These are phyloP conservation scores for Gillenia trifoliata DNA, from an alignment of 306 rosid genomes.

Conservation along the genomic window DNA sequence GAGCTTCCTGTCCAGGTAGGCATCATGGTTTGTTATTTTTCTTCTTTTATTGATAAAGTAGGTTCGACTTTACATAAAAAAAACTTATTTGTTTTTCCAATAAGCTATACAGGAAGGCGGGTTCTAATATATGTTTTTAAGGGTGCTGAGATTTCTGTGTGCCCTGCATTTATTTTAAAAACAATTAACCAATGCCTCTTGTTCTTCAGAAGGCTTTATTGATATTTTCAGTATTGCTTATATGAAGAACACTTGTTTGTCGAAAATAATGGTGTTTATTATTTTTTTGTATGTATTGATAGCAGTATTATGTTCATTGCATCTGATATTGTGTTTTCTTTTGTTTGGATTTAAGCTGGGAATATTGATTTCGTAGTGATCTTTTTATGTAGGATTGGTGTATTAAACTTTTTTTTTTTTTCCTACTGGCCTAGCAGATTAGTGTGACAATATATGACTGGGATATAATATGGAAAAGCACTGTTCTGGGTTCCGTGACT, in stretches of 20 bases:
- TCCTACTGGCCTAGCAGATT: constrained; percentile 62
- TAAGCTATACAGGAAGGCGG: background rate
- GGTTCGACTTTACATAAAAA: background rate
- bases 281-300: background rate
- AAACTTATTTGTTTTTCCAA: background rate
- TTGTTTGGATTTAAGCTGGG: background rate
- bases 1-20: constrained; percentile 94
- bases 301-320: background rate
- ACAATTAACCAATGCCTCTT: background rate
- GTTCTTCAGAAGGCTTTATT: background rate
- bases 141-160: background rate
- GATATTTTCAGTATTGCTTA: background rate
- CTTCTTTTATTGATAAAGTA: background rate
- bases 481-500: constrained; percentile 93
- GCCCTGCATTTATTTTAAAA: background rate
- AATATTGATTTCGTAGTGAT: background rate
- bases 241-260: background rate
- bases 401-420: constrained; percentile 48
- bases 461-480: constrained; percentile 99
- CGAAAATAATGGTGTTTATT: background rate
- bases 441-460: constrained; percentile 90
- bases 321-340: background rate
- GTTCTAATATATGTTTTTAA: background rate
- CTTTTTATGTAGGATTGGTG: constrained; percentile 35
- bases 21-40: background rate